Percentiles rank a stretch among this genome's conserved stretches.
Conservation (phyloP, 2,329 filamentous ascomycete genomes). For the Cryoendolithus antarcticus region DNA sequence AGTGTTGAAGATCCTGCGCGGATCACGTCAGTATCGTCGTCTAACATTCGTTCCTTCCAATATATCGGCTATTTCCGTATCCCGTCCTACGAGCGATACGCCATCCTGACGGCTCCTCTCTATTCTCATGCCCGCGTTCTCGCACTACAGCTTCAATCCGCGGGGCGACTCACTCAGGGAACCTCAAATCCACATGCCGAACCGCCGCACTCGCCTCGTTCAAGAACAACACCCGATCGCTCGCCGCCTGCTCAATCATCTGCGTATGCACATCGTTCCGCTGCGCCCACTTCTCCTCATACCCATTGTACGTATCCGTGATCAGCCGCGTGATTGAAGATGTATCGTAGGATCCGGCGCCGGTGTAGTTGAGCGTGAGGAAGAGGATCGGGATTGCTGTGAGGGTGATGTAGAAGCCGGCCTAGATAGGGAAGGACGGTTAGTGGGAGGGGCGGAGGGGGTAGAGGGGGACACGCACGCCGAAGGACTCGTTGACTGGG, state of each 20-base stretch:
- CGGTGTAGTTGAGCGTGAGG: constrained; percentile 31
- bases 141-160: too few species aligned
- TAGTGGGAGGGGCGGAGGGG: neutral
- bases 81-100: neutral
- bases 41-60: constrained; percentile 1
- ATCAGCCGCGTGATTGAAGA: constrained; percentile 40
- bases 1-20: constrained; percentile 46
- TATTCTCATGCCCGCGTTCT: neutral
- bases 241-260: constrained; percentile 50
- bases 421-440: constrained; percentile 18
- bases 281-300: constrained; percentile 40
- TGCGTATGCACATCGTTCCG: constrained; percentile 49
- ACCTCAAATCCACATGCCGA: constrained; percentile 41
- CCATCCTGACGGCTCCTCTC: neutral
- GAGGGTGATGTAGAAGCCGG: constrained; percentile 36
- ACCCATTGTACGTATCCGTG: constrained; percentile 43
- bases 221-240: constrained; percentile 48
- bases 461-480: constrained; percentile 30
- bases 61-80: neutral
- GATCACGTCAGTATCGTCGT: neutral
- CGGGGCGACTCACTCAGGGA: constrained; percentile 47
- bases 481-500: constrained; percentile 33
- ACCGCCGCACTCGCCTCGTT: constrained; percentile 33
- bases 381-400: constrained; percentile 31
- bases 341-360: constrained; percentile 25